A percentile compares a stretch with the other conserved stretches of the same genome.
These are phyloP conservation scores for Clavispora carvajalis DNA, from an alignment of 805 yeast species.

Conservation along the genomic window DNA sequence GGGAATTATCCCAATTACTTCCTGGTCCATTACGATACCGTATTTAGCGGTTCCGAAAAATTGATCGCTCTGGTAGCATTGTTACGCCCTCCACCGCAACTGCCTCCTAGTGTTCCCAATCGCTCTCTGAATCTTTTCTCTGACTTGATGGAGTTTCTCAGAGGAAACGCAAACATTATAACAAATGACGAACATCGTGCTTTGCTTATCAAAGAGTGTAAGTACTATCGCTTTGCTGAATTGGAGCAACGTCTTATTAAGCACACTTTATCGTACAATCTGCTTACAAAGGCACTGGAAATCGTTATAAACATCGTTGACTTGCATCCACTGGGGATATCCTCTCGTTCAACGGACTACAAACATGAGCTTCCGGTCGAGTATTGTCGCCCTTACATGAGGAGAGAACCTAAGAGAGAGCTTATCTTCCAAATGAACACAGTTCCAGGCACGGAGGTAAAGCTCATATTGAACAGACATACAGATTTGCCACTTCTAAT, in stretches of 20 bases:
- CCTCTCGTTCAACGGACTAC: slow-evolving; percentile 15
- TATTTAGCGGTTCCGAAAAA: slow-evolving; percentile 42
- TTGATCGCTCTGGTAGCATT: slow-evolving; percentile 38
- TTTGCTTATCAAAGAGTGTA: slow-evolving; percentile 61
- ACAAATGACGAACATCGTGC: slow-evolving; percentile 50
- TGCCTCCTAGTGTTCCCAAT: slow-evolving; percentile 47
- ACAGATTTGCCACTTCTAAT: slow-evolving; percentile 21
- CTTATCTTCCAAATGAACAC: slow-evolving; percentile 30
- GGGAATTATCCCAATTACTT: slow-evolving; percentile 82
- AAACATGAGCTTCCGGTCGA: slow-evolving; percentile 18
- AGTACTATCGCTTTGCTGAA: slow-evolving; percentile 69
- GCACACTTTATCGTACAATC: slow-evolving; percentile 46
- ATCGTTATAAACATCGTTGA: slow-evolving; percentile 50
- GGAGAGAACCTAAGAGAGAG: slow-evolving; percentile 26
- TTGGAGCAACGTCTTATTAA: slow-evolving; percentile 67
- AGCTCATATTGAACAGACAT: slow-evolving; percentile 26
- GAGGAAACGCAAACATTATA: slow-evolving; percentile 49
- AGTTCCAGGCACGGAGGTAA: slow-evolving; percentile 23
- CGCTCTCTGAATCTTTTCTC: slow-evolving; percentile 52
- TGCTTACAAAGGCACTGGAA: slow-evolving; percentile 47
- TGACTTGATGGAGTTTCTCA: slow-evolving; percentile 50
- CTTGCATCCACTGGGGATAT: slow-evolving; percentile 35
- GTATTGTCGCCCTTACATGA: slow-evolving; percentile 31
- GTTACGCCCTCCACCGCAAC: slow-evolving; percentile 75
- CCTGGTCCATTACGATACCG: slow-evolving; percentile 51